Percentiles rank a stretch among this genome's conserved stretches.
Evolutionary conservation across 1,139 yeast genomes (phyloP).

Genomic region (Candida sp.): DNA sequence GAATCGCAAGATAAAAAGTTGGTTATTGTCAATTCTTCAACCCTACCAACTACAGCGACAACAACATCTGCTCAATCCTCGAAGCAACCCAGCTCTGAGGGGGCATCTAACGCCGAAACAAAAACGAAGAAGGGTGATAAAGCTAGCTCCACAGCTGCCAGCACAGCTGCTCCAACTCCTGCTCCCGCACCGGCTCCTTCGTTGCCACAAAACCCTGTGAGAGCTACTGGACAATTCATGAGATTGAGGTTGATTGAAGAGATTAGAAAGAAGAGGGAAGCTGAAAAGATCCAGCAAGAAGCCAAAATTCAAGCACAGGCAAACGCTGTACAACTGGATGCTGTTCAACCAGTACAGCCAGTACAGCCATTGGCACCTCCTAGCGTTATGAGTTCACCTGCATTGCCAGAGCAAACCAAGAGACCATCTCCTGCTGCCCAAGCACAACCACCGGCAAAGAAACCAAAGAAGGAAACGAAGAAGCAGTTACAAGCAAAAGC

Average conservation of each 20-base stretch:
- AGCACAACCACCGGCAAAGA: slow-evolving; percentile 9
- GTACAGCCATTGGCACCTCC: slow-evolving; percentile 3
- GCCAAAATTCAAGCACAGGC: slow-evolving; percentile 37
- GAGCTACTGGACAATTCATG: slow-evolving; percentile 49
- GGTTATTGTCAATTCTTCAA: slow-evolving; percentile 43
- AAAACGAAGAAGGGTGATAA: slow-evolving; percentile 31
- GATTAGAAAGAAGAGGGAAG: slow-evolving; percentile 47
- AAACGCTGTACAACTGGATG: slow-evolving; percentile 16
- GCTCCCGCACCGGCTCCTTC: slow-evolving; percentile 17
- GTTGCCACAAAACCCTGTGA: slow-evolving; percentile 20
- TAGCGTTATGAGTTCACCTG: slow-evolving; percentile 3
- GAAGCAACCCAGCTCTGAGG: slow-evolving; percentile 23
- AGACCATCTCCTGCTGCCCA: slow-evolving; percentile 8
- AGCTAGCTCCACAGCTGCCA: slow-evolving; percentile 18
- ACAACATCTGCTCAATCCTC: slow-evolving; percentile 23
- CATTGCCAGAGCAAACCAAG: slow-evolving; percentile 6
- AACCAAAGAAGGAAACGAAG: slow-evolving; percentile 10
- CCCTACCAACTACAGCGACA: slow-evolving; percentile 14
- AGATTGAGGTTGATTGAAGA: slow-evolving; percentile 52
- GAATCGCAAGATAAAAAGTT: slow-evolving; percentile 43
- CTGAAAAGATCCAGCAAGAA: slow-evolving; percentile 48
- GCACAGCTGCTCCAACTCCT: slow-evolving; percentile 17
- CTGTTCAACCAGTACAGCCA: slow-evolving; percentile 5
- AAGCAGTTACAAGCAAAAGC: slow-evolving; percentile 20
- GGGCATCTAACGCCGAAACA: slow-evolving; percentile 23